phyloP scores from a whole-genome alignment of 2,329 filamentous ascomycete species.

The Colletotrichum ledebouriae region DNA sequence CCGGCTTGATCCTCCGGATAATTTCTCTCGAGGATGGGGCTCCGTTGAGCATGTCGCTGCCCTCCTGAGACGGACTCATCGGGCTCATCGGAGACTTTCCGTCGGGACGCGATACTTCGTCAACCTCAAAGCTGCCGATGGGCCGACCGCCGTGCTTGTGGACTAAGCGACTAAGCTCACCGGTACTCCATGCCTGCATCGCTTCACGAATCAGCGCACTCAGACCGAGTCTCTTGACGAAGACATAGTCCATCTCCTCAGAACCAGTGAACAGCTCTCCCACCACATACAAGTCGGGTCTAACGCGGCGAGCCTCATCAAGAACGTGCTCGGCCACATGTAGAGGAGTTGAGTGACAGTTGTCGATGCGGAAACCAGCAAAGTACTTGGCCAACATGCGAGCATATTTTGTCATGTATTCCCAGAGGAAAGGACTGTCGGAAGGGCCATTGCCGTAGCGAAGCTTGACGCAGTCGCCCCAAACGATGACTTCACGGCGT shows the following conservation, averaged over 20 bases:
- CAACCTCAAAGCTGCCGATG: conserved; percentile 97
- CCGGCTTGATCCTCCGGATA: conserved; percentile 85
- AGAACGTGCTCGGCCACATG: conserved; percentile 95
- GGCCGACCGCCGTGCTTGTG: conserved; percentile 94
- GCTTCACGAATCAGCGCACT: conserved; percentile 95
- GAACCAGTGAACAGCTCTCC: conserved; percentile 97
- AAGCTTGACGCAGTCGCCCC: conserved; percentile 98
- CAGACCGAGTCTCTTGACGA: conserved; percentile 91
- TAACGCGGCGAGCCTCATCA: conserved; percentile 89
- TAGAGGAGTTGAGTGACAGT: conserved; percentile 95
- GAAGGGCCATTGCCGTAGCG: conserved; percentile 85
- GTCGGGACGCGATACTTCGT: conserved; percentile 80
- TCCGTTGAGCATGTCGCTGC: conserved; percentile 47
- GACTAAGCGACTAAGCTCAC: conserved; percentile 90
- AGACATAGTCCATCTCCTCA: conserved; percentile 95
- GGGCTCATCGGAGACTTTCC: conserved; percentile 50
- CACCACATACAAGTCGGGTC: conserved; percentile 90
- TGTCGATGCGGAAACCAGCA: conserved; percentile 95
- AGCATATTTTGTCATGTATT: conserved; percentile 95
- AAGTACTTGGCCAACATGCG: conserved; percentile 95
- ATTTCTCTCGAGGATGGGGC: conserved; percentile 68
- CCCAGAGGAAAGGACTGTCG: conserved; percentile 95
- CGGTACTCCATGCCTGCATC: conserved; percentile 98
- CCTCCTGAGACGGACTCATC: conserved; percentile 49
- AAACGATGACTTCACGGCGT: conserved; percentile 95